phyloP scores from a whole-genome alignment of 2,329 filamentous ascomycete species.

The Huntiella decipiens region DNA sequence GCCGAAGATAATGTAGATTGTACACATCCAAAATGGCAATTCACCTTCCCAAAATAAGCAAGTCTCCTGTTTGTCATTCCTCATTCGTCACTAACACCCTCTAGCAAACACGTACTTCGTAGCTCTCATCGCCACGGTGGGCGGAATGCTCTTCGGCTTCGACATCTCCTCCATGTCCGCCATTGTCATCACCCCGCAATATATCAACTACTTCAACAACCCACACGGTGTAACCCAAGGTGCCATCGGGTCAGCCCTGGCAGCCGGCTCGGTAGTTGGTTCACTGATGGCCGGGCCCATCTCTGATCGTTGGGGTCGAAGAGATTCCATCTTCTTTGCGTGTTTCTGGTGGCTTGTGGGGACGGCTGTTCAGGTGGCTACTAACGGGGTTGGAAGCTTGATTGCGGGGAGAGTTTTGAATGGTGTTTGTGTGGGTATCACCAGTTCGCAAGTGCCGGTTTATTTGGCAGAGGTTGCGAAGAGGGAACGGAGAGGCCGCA shows the following conservation, averaged over 20 bases:
- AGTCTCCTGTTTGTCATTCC: too few relatives aligned
- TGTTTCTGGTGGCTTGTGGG: conserved; percentile 14
- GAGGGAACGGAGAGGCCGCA: conserved; percentile 28
- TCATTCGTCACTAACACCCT: too few relatives aligned
- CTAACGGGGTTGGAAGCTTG: conserved; percentile 17
- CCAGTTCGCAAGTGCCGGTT: conserved; percentile 45
- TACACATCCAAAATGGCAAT: too few relatives aligned
- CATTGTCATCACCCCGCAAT: conserved; percentile 32
- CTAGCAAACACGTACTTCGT: conserved; percentile 19
- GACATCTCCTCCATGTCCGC: conserved; percentile 40
- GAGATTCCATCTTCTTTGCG: conserved; percentile 15
- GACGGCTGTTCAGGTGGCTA: conserved; percentile 13
- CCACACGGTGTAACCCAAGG: conserved; percentile 28
- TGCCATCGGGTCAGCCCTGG: conserved; percentile 32
- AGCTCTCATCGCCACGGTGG: conserved; percentile 21
- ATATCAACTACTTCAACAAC: conserved; percentile 32
- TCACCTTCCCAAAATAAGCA: too few relatives aligned
- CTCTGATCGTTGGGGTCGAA: conserved; percentile 29
- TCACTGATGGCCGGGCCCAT: conserved; percentile 28
- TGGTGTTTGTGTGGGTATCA: conserved; percentile 41
- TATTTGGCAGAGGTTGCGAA: conserved; percentile 42
- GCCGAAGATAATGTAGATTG: too few relatives aligned
- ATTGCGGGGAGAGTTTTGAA: conserved; percentile 40
- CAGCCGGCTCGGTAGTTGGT: conserved; percentile 31
- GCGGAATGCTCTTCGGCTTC: conserved; percentile 31